Conservation (phyloP, 495 filamentous ascomycete species). For the Amphirosellinia nigrospora region DNA sequence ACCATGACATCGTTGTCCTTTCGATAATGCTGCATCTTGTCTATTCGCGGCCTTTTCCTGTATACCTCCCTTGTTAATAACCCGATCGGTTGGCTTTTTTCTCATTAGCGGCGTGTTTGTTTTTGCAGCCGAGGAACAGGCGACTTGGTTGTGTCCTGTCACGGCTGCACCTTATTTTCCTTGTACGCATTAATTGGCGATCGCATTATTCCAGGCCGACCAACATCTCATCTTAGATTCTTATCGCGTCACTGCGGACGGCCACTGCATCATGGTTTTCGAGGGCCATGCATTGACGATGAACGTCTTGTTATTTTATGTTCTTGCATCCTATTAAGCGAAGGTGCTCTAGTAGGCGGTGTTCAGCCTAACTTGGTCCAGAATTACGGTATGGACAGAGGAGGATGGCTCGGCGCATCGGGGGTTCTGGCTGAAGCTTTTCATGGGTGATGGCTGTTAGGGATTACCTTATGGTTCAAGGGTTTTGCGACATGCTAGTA, state of each 20-base stretch:
- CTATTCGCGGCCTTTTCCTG: neutral
- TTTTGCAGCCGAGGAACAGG: neutral
- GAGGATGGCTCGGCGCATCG: conserved; percentile 38
- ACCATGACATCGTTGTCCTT: neutral
- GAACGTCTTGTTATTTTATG: conserved; percentile 23
- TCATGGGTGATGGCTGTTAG: neutral
- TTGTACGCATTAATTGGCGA: conserved; percentile 5
- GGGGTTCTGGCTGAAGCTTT: conserved; percentile 12
- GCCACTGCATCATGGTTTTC: neutral
- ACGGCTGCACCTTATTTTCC: neutral
- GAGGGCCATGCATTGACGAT: conserved; percentile 12
- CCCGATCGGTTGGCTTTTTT: conserved; percentile 3
- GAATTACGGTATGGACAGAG: conserved; percentile 26
- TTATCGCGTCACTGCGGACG: conserved; percentile 8
- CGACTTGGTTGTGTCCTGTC: neutral
- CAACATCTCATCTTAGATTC: conserved; percentile 9
- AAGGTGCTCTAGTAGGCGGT: conserved; percentile 26
- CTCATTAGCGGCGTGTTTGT: conserved; percentile 14
- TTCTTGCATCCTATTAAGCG: conserved; percentile 34
- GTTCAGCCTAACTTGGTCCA: conserved; percentile 36
- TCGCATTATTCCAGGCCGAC: conserved; percentile 3
- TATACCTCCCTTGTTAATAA: neutral
- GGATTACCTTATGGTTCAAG: neutral
- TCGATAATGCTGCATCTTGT: neutral
- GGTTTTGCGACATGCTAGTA: neutral